phyloP scores from a whole-genome alignment of 306 rosid genomes.

The Medicago arabica region DNA sequence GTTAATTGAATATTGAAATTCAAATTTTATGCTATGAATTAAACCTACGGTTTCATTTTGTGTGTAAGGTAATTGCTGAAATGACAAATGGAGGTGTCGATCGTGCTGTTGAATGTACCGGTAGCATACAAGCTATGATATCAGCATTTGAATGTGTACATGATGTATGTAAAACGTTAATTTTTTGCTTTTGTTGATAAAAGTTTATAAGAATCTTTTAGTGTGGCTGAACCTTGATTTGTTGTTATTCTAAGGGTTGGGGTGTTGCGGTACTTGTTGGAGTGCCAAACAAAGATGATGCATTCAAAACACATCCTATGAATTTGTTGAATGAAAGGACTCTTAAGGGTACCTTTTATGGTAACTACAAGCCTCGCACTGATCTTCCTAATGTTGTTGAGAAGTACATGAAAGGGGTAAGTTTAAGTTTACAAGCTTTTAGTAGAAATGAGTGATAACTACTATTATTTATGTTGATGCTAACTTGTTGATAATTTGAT shows the following conservation, averaged over 20 bases:
- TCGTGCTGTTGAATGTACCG: slow-evolving; percentile 87
- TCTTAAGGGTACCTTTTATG: slow-evolving; percentile 88
- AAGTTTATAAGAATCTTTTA: background rate
- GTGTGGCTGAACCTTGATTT: slow-evolving; percentile 11
- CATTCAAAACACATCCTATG: slow-evolving; percentile 79
- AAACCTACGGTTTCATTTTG: background rate
- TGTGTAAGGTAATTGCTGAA: slow-evolving; percentile 72
- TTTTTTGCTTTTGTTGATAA: background rate
- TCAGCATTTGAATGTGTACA: slow-evolving; percentile 96
- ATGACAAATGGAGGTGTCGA: slow-evolving; percentile 94
- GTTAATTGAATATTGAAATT: background rate
- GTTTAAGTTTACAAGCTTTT: background rate
- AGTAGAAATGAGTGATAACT: background rate
- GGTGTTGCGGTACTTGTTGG: slow-evolving; percentile 95
- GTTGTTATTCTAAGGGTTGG: slow-evolving; percentile 70
- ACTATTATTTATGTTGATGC: background rate
- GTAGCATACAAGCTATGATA: slow-evolving; percentile 87
- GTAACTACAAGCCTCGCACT: slow-evolving; percentile 88
- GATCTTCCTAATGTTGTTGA: slow-evolving; percentile 84
- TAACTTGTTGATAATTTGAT: background rate
- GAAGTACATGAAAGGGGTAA: slow-evolving; percentile 71
- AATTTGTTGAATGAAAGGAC: slow-evolving; percentile 83
- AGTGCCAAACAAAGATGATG: slow-evolving; percentile 84
- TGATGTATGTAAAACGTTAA: slow-evolving; percentile 54
- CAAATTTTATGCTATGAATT: background rate